Percentiles rank a stretch among this genome's conserved stretches.
These are phyloP conservation scores for Suaeda aralocaspica DNA, from an alignment of 148 eudicot genomes.

Conservation along the genomic window DNA sequence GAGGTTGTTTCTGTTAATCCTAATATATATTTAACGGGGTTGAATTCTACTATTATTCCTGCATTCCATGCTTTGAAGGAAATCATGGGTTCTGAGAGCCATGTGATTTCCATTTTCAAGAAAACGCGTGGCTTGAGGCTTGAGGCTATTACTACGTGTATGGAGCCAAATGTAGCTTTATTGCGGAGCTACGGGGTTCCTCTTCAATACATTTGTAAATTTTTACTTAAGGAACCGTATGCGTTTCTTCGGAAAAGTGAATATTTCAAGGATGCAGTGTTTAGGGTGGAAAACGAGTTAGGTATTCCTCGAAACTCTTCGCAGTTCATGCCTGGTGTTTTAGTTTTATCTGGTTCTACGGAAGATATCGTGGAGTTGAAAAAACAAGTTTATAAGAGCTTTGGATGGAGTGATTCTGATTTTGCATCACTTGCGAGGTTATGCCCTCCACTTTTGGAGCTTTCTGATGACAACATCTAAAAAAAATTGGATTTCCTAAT, in stretches of 20 bases:
- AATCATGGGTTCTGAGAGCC: conserved; percentile 11
- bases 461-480: conserved; percentile 15
- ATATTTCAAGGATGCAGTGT: neutral
- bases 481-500: conserved; percentile 27
- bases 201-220: neutral
- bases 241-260: no score
- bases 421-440: conserved; percentile 3
- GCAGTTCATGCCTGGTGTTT: neutral
- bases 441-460: conserved; percentile 11
- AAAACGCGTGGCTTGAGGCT: no score
- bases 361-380: conserved; percentile 16
- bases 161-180: conserved; percentile 5
- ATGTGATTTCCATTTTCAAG: neutral
- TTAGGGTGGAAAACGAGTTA: conserved; percentile 20
- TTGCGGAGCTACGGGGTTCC: neutral
- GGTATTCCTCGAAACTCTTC: conserved; percentile 19
- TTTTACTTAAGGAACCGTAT: no score
- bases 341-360: no score
- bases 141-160: conserved; percentile 3
- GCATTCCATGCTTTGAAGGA: conserved; percentile 12
- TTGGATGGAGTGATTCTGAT: conserved; percentile 28
- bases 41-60: conserved; percentile 8
- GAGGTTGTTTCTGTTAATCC: neutral
- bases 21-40: neutral
- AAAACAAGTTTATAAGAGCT: conserved; percentile 22